These are phyloP conservation scores for Schizophyllum amplum DNA, from an alignment of 1,284 basidiomycete genomes.

Conservation along the genomic window DNA sequence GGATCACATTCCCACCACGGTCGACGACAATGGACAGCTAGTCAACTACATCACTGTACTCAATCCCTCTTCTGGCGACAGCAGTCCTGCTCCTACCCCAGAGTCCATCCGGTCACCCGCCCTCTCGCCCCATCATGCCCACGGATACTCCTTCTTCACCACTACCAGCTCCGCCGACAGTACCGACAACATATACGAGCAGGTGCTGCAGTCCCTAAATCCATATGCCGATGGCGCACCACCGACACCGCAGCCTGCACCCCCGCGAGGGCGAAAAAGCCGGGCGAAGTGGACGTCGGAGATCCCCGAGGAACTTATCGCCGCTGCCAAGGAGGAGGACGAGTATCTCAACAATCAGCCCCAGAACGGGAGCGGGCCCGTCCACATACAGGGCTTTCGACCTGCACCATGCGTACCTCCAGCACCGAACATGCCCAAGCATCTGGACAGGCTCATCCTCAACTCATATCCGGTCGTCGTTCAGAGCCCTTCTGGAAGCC, in stretches of 20 bases:
- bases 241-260: not conserved
- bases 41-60: constrained; percentile 86
- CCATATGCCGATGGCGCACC: constrained; percentile 13
- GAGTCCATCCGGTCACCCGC: not conserved
- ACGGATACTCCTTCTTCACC: constrained; percentile 16
- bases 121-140: not conserved
- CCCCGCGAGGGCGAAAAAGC: not conserved
- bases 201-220: constrained; percentile 14
- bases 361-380: constrained; percentile 14
- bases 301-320: constrained; percentile 67
- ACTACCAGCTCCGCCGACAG: constrained; percentile 6
- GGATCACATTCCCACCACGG: constrained; percentile 81
- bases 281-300: constrained; percentile 60
- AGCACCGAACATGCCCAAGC: constrained; percentile 82
- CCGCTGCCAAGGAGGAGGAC: constrained; percentile 82
- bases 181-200: constrained; percentile 11
- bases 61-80: constrained; percentile 3
- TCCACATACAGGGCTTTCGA: constrained; percentile 32
- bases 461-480: constrained; percentile 42
- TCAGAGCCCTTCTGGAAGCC: constrained; percentile 18
- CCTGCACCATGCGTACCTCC: constrained; percentile 72
- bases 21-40: constrained; percentile 90
- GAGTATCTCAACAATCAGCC: constrained; percentile 46
- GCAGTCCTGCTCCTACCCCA: not conserved
- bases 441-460: constrained; percentile 91